phyloP scores from a whole-genome alignment of 495 filamentous ascomycete genomes.

The Echria macrotheca region DNA sequence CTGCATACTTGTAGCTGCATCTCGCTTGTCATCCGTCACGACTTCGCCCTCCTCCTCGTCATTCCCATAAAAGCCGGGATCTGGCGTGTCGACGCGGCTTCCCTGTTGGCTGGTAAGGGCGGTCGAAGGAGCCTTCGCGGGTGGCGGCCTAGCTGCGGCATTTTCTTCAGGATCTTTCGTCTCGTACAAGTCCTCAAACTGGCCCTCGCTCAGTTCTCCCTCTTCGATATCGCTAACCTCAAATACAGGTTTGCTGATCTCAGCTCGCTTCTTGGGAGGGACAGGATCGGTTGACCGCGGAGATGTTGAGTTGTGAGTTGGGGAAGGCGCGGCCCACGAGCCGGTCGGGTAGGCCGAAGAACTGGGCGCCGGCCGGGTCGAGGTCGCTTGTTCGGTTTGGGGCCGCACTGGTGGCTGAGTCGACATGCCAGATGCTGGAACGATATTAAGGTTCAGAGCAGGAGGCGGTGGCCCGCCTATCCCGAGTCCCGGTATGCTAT shows the following conservation, averaged over 20 bases:
- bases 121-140: too few relatives aligned
- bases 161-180: constrained; percentile 13
- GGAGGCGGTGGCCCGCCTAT: constrained; percentile 18
- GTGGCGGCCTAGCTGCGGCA: too few relatives aligned
- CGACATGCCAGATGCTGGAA: constrained; percentile 7
- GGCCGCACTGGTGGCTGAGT: constrained; percentile 3
- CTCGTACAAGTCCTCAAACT: constrained; percentile 47
- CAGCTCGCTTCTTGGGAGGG: too few relatives aligned
- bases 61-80: constrained; percentile 25
- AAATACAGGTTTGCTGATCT: too few relatives aligned
- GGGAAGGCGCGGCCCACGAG: neutral
- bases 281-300: constrained; percentile 9
- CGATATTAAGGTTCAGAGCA: too few relatives aligned
- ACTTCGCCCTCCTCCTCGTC: constrained; percentile 24
- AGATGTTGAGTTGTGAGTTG: neutral
- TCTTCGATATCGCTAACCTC: constrained; percentile 54
- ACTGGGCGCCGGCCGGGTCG: too few relatives aligned
- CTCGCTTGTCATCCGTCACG: neutral
- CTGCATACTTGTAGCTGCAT: too few relatives aligned
- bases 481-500: constrained; percentile 39
- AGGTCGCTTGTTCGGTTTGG: too few relatives aligned
- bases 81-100: constrained; percentile 24
- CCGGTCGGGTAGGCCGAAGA: too few relatives aligned
- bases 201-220: constrained; percentile 67
- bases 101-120: constrained; percentile 12